Percentiles rank a stretch among this genome's conserved stretches.
phyloP scores from a whole-genome alignment of 805 yeast species.

The Hanseniaspora lachancei region DNA sequence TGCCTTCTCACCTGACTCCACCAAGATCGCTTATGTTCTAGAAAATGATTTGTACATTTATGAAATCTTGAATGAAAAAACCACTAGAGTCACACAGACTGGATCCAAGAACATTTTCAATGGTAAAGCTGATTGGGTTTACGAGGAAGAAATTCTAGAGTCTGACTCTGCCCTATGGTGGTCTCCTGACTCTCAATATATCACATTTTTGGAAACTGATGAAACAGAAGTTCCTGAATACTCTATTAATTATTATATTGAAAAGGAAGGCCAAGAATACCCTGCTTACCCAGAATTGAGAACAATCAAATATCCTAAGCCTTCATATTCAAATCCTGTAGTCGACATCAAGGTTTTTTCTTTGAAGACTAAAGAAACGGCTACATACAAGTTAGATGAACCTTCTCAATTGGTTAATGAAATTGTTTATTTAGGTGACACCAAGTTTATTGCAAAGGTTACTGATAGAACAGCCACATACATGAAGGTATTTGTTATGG shows the following conservation, averaged over 20 bases:
- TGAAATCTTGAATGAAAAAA: slow-evolving; percentile 23
- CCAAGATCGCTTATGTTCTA: slow-evolving; percentile 48
- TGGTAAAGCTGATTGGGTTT: slow-evolving; percentile 91
- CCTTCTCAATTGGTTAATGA: slow-evolving; percentile 47
- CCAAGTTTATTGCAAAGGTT: slow-evolving; percentile 39
- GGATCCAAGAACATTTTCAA: slow-evolving; percentile 63
- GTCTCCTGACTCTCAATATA: slow-evolving; percentile 59
- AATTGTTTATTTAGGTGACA: slow-evolving; percentile 54
- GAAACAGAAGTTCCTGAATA: slow-evolving; percentile 63
- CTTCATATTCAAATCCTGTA: slow-evolving; percentile 64
- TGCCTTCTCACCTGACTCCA: slow-evolving; percentile 63
- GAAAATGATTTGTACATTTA: slow-evolving; percentile 58
- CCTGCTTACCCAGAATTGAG: slow-evolving; percentile 48
- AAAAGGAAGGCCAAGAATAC: slow-evolving; percentile 26
- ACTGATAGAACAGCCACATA: slow-evolving; percentile 56
- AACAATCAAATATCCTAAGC: slow-evolving; percentile 66
- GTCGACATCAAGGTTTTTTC: slow-evolving; percentile 43
- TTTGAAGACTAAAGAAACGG: slow-evolving; percentile 22
- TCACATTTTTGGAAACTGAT: slow-evolving; percentile 55
- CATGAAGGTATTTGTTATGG: slow-evolving; percentile 43
- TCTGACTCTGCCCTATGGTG: slow-evolving; percentile 71
- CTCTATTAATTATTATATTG: slow-evolving; percentile 63
- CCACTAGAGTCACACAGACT: slow-evolving; percentile 47
- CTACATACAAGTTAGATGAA: slow-evolving; percentile 29
- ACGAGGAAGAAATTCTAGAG: slow-evolving; percentile 76